Conservation (phyloP, 1,284 basidiomycete species). For the Retiboletus flavoniger region DNA sequence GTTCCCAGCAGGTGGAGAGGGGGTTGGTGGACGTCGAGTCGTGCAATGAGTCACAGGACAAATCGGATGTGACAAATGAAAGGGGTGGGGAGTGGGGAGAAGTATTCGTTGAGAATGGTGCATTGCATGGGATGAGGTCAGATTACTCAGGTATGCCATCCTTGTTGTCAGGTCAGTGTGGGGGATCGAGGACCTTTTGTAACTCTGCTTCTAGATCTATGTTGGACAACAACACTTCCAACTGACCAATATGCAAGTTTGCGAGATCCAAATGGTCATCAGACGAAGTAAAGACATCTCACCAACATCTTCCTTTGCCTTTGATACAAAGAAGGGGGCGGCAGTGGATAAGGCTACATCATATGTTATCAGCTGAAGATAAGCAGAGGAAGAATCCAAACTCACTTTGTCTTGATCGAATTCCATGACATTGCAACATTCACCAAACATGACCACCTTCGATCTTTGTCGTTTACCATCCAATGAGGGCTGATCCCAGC, state of each 20-base stretch:
- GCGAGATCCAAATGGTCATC: constrained; percentile 35
- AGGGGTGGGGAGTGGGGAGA: constrained; percentile 20
- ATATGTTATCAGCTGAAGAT: neutral
- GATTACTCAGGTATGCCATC: too few relatives aligned
- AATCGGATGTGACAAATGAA: constrained; percentile 20
- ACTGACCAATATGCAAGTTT: constrained; percentile 35
- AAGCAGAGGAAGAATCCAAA: neutral
- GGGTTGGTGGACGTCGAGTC: too few relatives aligned
- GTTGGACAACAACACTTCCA: constrained; percentile 35
- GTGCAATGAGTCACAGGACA: too few relatives aligned
- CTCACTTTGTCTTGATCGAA: constrained; percentile 58
- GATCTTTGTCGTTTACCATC: constrained; percentile 52
- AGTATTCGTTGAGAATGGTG: constrained; percentile 30
- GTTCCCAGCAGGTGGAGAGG: too few relatives aligned
- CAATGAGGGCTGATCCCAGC: constrained; percentile 45
- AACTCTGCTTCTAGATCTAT: constrained; percentile 32
- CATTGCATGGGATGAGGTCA: constrained; percentile 25
- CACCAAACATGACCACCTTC: constrained; percentile 87
- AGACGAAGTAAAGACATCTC: constrained; percentile 39
- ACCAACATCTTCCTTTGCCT: constrained; percentile 33
- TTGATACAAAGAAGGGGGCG: constrained; percentile 28
- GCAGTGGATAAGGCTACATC: constrained; percentile 12
- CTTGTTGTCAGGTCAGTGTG: constrained; percentile 12
- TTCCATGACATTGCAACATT: constrained; percentile 85
- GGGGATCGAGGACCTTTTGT: constrained; percentile 22